These are phyloP conservation scores for Cucumis sativus DNA, from an alignment of 306 rosid genomes.

Conservation along the genomic window Cucumber_9930_V3 NC_026660.2:28328001-28328500, in stretches of 20 bases:
- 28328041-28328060: not conserved
- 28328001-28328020: not conserved
- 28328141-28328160: not conserved
- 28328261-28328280: conserved; percentile 52
- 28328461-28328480: not conserved
- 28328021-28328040: not conserved
- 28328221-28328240: conserved; percentile 60
- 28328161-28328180: not conserved
- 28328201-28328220: conserved; percentile 34
- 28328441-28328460: not conserved
- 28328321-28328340: not conserved
- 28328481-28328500: not conserved
- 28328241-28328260: conserved; percentile 44
- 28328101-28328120: not conserved
- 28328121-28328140: not conserved
- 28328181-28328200: not conserved
- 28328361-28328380: conserved; percentile 57
- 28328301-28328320: not conserved
- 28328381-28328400: conserved; percentile 76
- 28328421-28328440: not conserved
- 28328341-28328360: not conserved
- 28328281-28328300: not conserved
- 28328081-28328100: not conserved
- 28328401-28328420: conserved; percentile 10
- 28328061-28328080: not conserved